These are phyloP conservation scores for Fusarium tuaranense DNA, from an alignment of 2,329 filamentous ascomycete species.

Conservation along the genomic window DNA sequence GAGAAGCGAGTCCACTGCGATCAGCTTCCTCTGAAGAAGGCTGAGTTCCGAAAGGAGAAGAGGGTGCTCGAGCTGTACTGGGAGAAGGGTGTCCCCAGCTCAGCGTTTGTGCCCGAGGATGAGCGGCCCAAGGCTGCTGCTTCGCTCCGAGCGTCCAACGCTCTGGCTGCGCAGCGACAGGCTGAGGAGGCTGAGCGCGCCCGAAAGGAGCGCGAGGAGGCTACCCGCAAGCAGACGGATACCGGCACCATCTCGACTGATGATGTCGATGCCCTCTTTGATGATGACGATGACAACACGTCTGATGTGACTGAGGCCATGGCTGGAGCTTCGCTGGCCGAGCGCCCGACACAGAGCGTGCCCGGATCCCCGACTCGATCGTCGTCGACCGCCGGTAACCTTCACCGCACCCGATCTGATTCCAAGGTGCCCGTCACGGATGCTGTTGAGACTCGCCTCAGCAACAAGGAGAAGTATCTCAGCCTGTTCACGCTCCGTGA, in stretches of 20 bases:
- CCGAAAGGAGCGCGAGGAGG: conserved; percentile 89
- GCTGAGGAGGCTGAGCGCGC: conserved; percentile 85
- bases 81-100: conserved; percentile 99
- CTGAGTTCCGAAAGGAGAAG: conserved; percentile 98
- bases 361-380: conserved; percentile 89
- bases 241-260: conserved; percentile 94
- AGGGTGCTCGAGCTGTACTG: conserved; percentile 96
- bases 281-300: conserved; percentile 89
- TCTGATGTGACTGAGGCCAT: conserved; percentile 92
- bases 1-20: conserved; percentile 99
- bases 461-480: conserved; percentile 96
- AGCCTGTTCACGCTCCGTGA: conserved; percentile 90
- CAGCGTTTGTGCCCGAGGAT: conserved; percentile 95
- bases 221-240: conserved; percentile 91
- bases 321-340: conserved; percentile 88
- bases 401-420: conserved; percentile 92
- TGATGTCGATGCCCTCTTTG: conserved; percentile 94
- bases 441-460: conserved; percentile 81
- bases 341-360: conserved; percentile 94
- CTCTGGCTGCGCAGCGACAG: conserved; percentile 80
- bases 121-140: conserved; percentile 88
- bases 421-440: conserved; percentile 86
- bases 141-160: conserved; percentile 79
- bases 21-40: conserved; percentile 97
- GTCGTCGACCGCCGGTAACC: conserved; percentile 72